Conservation (phyloP, 1,284 basidiomycete genomes). For the Moniliella sp. region DNA sequence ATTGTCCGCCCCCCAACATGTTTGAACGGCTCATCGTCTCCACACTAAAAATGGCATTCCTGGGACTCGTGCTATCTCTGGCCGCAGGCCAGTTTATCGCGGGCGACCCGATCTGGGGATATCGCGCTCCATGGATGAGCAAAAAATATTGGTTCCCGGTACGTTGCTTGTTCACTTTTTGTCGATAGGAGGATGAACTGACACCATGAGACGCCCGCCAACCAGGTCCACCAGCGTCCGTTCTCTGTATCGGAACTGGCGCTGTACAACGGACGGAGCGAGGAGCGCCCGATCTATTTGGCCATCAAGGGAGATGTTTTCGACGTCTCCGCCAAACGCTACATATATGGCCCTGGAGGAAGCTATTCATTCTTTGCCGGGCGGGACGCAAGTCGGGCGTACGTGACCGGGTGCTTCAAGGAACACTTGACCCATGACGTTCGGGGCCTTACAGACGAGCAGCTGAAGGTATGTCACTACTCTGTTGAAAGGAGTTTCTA, state of each 20-base stretch:
- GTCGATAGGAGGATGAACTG: too few species aligned
- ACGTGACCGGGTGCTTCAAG: slow-evolving; percentile 29
- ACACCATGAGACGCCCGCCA: too few species aligned
- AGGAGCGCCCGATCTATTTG: slow-evolving; percentile 52
- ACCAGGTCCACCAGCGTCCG: too few species aligned
- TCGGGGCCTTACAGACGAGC: slow-evolving; percentile 17
- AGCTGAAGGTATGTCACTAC: neutral
- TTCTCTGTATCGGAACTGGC: slow-evolving; percentile 45
- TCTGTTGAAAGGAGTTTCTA: neutral
- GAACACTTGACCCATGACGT: slow-evolving; percentile 24
- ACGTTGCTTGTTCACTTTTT: too few species aligned
- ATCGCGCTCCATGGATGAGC: slow-evolving; percentile 22
- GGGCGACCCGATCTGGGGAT: slow-evolving; percentile 26
- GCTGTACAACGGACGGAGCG: slow-evolving; percentile 51
- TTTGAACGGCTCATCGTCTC: slow-evolving; percentile 1
- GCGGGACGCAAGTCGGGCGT: slow-evolving; percentile 25
- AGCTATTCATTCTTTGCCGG: slow-evolving; percentile 27
- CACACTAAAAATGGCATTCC: slow-evolving; percentile 3
- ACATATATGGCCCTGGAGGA: slow-evolving; percentile 49
- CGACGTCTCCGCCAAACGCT: slow-evolving; percentile 56
- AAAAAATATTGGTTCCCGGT: slow-evolving; percentile 23
- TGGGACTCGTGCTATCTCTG: slow-evolving; percentile 6
- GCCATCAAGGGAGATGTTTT: slow-evolving; percentile 68
- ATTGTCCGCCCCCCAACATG: neutral
- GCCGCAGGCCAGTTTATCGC: slow-evolving; percentile 18